Evolutionary conservation across 805 yeast species (phyloP).

Genomic region (Saturnispora halmiae): DNA sequence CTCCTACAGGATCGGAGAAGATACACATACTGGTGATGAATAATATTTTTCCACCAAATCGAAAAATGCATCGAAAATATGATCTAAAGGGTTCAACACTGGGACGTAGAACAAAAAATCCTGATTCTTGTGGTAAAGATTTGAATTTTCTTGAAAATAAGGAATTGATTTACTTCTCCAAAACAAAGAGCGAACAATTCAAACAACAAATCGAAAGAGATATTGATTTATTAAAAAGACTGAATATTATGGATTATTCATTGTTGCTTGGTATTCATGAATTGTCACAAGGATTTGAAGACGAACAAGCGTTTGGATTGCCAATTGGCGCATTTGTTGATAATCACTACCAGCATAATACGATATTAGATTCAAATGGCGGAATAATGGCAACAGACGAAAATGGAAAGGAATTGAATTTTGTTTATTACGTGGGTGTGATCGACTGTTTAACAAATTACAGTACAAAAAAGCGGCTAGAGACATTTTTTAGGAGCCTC

Average conservation of each 20-base stretch:
- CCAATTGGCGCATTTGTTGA: conserved; percentile 18
- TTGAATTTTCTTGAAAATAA: conserved; percentile 73
- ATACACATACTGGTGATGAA: conserved; percentile 95
- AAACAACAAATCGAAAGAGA: conserved; percentile 67
- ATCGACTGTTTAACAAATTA: conserved; percentile 89
- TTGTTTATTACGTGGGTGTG: conserved; percentile 83
- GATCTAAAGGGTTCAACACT: conserved; percentile 91
- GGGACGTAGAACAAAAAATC: conserved; percentile 53
- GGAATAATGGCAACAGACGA: conserved; percentile 72
- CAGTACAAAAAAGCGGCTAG: conserved; percentile 62
- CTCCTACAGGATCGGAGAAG: conserved; percentile 40
- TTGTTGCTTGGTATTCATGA: conserved; percentile 83
- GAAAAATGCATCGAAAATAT: conserved; percentile 74
- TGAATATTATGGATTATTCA: conserved; percentile 95
- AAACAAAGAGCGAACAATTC: conserved; percentile 50
- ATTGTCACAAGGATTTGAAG: conserved; percentile 40
- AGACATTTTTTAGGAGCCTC: conserved; percentile 76
- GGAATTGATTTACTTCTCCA: conserved; percentile 66
- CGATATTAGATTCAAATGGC: conserved; percentile 42
- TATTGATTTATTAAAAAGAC: conserved; percentile 56
- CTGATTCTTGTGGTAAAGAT: conserved; percentile 62
- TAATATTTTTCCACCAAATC: conserved; percentile 88
- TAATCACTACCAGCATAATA: conserved; percentile 13
- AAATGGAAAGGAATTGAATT: conserved; percentile 47
- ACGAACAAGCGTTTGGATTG: conserved; percentile 20